Evolutionary conservation across 2,329 filamentous ascomycete species (phyloP), one percentile per base, ranked within the genome.

Genomic region (Alternaria arbusti): DNA sequence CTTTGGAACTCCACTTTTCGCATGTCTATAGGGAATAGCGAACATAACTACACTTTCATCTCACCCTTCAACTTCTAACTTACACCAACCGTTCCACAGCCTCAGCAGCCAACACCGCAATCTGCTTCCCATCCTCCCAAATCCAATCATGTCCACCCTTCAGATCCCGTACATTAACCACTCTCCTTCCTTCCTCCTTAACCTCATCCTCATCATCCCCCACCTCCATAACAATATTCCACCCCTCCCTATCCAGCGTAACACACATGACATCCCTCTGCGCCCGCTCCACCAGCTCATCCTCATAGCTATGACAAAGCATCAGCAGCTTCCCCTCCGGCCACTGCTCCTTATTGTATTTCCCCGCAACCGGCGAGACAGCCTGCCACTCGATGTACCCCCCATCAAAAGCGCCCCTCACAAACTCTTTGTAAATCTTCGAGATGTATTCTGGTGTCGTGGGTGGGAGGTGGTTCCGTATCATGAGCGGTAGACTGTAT

Each of bases 61-160:
- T 40, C 13, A 36, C 4, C 8, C 12, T 36, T 11, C 4, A 36
- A 11, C 8, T 3, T 8, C 3, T 17, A 20, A 7, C 10, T 23
- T 50, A 59, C 30, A 60, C 54, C 30, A 76, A 44, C 52, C 70
- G 64, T 30, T 61, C 61, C 20, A 78, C 61, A 10, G 73, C 71
- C 49, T 78, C 74, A 36, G 63, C 70, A 52, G 81, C 68, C 49
- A 82, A 69, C 55, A 79, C 79, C 26, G 86, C 87, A 52, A 91
- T 76, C 68, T 88, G 85, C 32, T 75, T 74, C 15, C 90, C 90
- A 61, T 87, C 83, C 73, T 86, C 74, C 88, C 89, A 91, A 3
- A 90, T 81, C 67, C 86, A 85, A 77, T 92, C 86, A 77, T 93
- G 91, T 40, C 82, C 82, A 5, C 88, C 90, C 9, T 75, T 78